Evolutionary conservation across 495 filamentous ascomycete genomes (phyloP).

Genomic region (Penicillium parvum): DNA sequence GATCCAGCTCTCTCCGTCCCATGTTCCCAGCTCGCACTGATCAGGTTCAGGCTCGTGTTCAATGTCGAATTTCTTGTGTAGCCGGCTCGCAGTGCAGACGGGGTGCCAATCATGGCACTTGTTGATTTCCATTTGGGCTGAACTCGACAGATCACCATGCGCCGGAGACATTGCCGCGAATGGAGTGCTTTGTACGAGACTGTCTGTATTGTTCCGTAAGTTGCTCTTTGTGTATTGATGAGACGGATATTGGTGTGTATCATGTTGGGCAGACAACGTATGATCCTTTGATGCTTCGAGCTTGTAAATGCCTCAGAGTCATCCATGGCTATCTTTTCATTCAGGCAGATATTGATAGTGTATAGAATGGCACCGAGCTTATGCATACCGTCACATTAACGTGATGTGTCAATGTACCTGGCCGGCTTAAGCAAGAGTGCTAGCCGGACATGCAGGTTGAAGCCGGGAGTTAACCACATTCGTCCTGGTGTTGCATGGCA

Average conservation of each 20-base stretch:
- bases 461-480: slow-evolving; percentile 5
- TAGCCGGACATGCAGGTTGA: slow-evolving; percentile 17
- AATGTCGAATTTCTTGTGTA: slow-evolving; percentile 2
- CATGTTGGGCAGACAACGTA: too few species aligned
- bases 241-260: too few species aligned
- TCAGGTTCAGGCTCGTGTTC: background rate
- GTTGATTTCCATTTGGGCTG: background rate
- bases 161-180: background rate
- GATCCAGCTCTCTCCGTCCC: background rate
- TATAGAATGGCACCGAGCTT: background rate
- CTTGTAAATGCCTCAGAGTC: too few species aligned
- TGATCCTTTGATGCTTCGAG: too few species aligned
- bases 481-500: background rate
- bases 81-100: slow-evolving; percentile 1
- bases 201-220: too few species aligned
- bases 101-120: background rate
- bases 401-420: slow-evolving; percentile 7
- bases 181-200: too few species aligned
- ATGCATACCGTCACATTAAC: slow-evolving; percentile 3
- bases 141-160: background rate
- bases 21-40: too few species aligned
- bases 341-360: too few species aligned
- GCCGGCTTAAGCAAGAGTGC: slow-evolving; percentile 7
- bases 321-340: too few species aligned
- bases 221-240: too few species aligned